Conservation (phyloP, 2,329 filamentous ascomycete species). For the Trichoderma sp. region DNA sequence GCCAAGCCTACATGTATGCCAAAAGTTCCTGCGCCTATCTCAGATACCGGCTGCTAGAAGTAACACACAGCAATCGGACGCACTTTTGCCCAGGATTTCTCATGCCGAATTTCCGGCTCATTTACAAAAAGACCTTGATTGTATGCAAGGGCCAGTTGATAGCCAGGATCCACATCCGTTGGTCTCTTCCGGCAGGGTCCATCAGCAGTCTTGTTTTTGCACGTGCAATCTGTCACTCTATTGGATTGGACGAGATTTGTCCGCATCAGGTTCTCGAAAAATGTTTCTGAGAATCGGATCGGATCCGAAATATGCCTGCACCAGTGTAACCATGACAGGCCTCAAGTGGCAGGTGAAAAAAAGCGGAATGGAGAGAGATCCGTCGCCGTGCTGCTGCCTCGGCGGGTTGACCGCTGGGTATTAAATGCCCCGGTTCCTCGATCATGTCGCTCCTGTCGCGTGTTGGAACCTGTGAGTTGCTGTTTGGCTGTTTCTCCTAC, state of each 20-base stretch:
- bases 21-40: not conserved
- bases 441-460: not conserved
- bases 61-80: not conserved
- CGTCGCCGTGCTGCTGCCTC: not conserved
- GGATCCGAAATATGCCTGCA: not conserved
- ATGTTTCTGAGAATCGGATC: conserved; percentile 1
- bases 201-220: not conserved
- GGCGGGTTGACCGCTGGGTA: not conserved
- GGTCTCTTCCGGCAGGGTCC: not conserved
- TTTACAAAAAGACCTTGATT: conserved; percentile 15
- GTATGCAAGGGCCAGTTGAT: not conserved
- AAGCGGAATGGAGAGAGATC: not conserved
- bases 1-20: not conserved
- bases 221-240: conserved; percentile 4
- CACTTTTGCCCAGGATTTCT: not conserved
- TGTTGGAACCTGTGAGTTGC: not conserved
- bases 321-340: not conserved
- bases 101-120: conserved; percentile 16
- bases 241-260: conserved; percentile 5
- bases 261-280: not conserved
- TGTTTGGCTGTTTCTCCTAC: not conserved
- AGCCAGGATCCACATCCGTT: conserved; percentile 10
- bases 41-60: not conserved
- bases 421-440: not conserved
- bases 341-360: conserved; percentile 7